A percentile compares a stretch with the other conserved stretches of the same genome.
phyloP scores from a whole-genome alignment of 2,329 filamentous ascomycete species.

The Pestalotiopsis fici region DNA sequence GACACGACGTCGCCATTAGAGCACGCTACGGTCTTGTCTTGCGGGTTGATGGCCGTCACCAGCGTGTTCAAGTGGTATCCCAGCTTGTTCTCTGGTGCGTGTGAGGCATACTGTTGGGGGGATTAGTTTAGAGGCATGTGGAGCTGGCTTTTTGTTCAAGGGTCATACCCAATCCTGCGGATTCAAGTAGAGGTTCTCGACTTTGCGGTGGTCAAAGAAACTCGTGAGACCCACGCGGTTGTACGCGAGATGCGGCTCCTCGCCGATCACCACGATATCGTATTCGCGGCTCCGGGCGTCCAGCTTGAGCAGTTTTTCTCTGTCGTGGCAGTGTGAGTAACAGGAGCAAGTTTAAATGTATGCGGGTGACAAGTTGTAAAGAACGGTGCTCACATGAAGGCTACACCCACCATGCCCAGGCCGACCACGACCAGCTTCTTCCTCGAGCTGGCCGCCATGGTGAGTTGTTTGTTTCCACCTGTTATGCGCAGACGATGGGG shows the following conservation, averaged over 20 bases:
- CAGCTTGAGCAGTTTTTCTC: constrained; percentile 86
- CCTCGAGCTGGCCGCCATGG: constrained; percentile 42
- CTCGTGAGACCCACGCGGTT: constrained; percentile 88
- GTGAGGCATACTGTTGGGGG: constrained; percentile 58
- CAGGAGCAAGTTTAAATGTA: too few species aligned
- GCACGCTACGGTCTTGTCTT: constrained; percentile 68
- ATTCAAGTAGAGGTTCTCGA: constrained; percentile 88
- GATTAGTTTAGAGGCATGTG: background rate
- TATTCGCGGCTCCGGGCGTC: constrained; percentile 77
- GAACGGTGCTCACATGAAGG: constrained; percentile 76
- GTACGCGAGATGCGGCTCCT: constrained; percentile 85
- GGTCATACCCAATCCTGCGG: constrained; percentile 74
- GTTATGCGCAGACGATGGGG: too few species aligned
- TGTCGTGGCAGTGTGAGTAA: too few species aligned
- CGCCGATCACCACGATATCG: constrained; percentile 81
- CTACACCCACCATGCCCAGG: constrained; percentile 88
- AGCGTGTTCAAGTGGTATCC: constrained; percentile 75
- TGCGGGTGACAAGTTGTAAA: too few species aligned
- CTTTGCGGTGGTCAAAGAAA: constrained; percentile 83
- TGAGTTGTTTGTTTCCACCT: constrained; percentile 28
- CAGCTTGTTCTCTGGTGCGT: constrained; percentile 66
- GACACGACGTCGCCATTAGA: constrained; percentile 68
- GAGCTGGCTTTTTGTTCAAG: too few species aligned
- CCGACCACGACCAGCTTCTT: constrained; percentile 82
- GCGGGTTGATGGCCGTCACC: constrained; percentile 67